Base-by-base conservation (phyloP, 148 eudicot species). In the Cornus kousa region DNA sequence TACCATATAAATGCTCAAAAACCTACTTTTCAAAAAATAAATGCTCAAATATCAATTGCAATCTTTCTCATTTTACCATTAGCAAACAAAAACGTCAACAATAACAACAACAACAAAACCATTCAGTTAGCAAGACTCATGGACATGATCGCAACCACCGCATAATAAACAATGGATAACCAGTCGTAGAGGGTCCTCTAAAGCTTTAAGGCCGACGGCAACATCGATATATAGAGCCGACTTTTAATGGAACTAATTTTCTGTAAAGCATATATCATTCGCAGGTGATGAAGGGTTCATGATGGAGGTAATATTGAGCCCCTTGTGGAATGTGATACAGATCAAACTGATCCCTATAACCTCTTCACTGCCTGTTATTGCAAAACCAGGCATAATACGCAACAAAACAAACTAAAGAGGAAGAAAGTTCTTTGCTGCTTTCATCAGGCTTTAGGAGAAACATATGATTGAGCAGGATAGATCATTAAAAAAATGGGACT, bases 1-100 rank as follows among this genome's bases (percentile, higher is more conserved):
- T 72, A 22, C 33, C 70, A 39, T 80, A 19, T 80, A 19, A 50
- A 78, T 68, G 71, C 78, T 57, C 64, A 59, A 12, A 66, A 22
- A 17, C 5, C 37, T 2, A 35, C 37, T 35, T 35, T 6, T 48
- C 14, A 10, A 28, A 46, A 3, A 13, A 53, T 19, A 17, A 17
- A 32, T 7, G 5, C 3, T 57, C 32, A 65, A 33, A 32, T 4
- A 32, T 28, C 7, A 10, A 20, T 35, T 35, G 37, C 37, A 35
- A 35, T 35, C 37, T 35, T 4, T 35, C 37, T 35, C 37, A 2
- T 35, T 35, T 35, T 35, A 4, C 3, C 37, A 35, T 35, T 32
- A 74, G 69, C 69, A 31, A 72, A 22, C 76, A 3, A 73, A 55
- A 57, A 31, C 28, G 37, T 0, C 23, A 55, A 28, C 28, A 28